Evolutionary conservation across 2,329 filamentous ascomycete species (phyloP).

Genomic region (Ophiostoma sp.): DNA sequence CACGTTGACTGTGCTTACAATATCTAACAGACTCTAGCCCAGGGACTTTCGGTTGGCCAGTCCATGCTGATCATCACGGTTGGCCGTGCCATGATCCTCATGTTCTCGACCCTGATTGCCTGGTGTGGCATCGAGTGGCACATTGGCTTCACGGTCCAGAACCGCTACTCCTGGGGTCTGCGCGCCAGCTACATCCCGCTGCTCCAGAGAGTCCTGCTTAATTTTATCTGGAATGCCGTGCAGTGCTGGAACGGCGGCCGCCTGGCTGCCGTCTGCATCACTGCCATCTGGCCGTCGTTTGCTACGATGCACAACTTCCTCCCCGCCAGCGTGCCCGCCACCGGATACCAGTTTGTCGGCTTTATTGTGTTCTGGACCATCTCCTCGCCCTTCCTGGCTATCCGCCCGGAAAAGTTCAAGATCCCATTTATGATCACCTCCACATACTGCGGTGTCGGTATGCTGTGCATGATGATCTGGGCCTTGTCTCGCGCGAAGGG

Average conservation of each 20-base stretch:
- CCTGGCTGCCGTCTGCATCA: conserved; percentile 35
- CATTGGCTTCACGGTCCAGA: conserved; percentile 47
- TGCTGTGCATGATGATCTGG: conserved; percentile 37
- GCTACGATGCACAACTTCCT: conserved; percentile 30
- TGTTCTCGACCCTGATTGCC: conserved; percentile 42
- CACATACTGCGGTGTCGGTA: conserved; percentile 31
- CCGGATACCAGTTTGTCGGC: conserved; percentile 36
- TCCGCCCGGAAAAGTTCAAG: conserved; percentile 40
- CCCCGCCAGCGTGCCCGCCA: conserved; percentile 28
- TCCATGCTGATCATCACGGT: conserved; percentile 45
- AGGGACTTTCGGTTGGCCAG: conserved; percentile 30
- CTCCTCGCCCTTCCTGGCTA: conserved; percentile 39
- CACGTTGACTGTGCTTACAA: not conserved
- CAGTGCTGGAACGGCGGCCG: conserved; percentile 41
- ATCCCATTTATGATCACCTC: conserved; percentile 32
- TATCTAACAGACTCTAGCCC: not conserved
- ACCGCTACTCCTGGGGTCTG: conserved; percentile 47
- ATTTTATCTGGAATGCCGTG: conserved; percentile 47
- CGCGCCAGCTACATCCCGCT: conserved; percentile 46
- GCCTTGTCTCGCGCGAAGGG: conserved; percentile 34
- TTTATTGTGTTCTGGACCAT: conserved; percentile 32
- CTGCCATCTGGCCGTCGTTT: conserved; percentile 31
- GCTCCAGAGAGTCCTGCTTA: conserved; percentile 43
- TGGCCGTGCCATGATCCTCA: conserved; percentile 38
- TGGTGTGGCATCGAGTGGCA: conserved; percentile 48